Conservation (phyloP, 305 asterid genomes). For the Rubia peregrina region DNA sequence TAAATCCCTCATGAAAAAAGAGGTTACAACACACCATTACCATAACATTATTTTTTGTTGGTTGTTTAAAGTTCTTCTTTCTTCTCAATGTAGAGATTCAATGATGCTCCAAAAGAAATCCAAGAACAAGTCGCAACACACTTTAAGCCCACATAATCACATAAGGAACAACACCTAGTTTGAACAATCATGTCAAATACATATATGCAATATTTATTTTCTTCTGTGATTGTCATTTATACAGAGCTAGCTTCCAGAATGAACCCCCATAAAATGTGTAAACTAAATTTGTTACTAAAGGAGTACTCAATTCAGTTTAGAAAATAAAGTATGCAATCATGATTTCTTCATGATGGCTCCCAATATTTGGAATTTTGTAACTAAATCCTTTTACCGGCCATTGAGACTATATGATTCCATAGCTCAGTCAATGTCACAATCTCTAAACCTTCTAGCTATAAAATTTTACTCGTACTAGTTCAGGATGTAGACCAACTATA, state of each 20-base stretch:
- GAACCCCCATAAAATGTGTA: neutral
- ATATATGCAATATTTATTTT: too few species aligned
- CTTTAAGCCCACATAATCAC: too few species aligned
- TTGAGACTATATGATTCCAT: constrained; percentile 19
- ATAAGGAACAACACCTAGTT: too few species aligned
- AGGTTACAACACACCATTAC: too few species aligned
- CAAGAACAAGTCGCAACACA: too few species aligned
- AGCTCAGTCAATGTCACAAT: constrained; percentile 24
- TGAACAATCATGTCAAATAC: too few species aligned
- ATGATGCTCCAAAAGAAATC: too few species aligned
- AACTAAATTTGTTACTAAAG: neutral
- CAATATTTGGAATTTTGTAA: constrained; percentile 31
- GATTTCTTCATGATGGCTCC: constrained; percentile 63
- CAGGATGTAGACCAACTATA: constrained; percentile 10
- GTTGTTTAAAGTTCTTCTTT: too few species aligned
- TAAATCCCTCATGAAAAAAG: too few species aligned
- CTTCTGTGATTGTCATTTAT: too few species aligned
- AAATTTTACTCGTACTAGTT: constrained; percentile 15
- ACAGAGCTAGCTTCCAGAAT: neutral
- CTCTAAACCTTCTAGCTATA: constrained; percentile 22
- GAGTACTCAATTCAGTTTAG: constrained; percentile 24
- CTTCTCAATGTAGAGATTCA: too few species aligned
- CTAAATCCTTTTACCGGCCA: constrained; percentile 29
- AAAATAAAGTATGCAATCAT: constrained; percentile 43
- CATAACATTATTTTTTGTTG: too few species aligned